Evolutionary conservation across 495 filamentous ascomycete species (phyloP).

Genomic region (Neurospora hispaniola): DNA sequence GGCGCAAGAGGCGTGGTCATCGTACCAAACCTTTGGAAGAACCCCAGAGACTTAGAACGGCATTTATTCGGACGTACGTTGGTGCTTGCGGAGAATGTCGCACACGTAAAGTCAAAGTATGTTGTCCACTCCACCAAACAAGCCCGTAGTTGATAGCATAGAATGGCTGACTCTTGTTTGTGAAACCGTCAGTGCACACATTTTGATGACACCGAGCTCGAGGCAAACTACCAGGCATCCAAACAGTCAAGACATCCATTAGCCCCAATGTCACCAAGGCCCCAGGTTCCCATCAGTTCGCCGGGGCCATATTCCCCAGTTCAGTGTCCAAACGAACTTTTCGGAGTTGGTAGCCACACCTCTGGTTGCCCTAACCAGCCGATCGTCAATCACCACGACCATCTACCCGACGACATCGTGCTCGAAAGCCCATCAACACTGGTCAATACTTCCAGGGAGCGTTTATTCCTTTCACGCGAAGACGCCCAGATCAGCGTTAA

Average conservation of each 20-base stretch:
- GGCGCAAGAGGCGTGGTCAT: constrained; percentile 3
- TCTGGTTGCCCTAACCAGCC: neutral
- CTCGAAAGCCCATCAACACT: neutral
- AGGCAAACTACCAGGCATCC: constrained; percentile 1
- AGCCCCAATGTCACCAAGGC: neutral
- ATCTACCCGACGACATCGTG: neutral
- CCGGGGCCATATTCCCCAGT: neutral
- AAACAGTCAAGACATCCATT: neutral
- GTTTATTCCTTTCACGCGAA: neutral
- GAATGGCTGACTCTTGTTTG: neutral
- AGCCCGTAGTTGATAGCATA: neutral
- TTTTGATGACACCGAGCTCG: constrained; percentile 1
- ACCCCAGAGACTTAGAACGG: constrained; percentile 7
- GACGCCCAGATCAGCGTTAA: neutral
- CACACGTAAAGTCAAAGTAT: constrained; percentile 15
- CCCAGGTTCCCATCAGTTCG: neutral
- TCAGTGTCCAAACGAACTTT: neutral
- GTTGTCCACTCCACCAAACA: neutral
- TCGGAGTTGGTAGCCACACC: neutral
- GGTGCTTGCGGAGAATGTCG: constrained; percentile 17
- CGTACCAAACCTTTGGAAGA: constrained; percentile 13
- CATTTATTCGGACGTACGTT: constrained; percentile 16
- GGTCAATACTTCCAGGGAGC: neutral
- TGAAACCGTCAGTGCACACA: constrained; percentile 6
- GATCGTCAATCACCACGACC: neutral